Evolutionary conservation across 2,329 filamentous ascomycete species (phyloP).

Genomic region (Trichoderma sp.): DNA sequence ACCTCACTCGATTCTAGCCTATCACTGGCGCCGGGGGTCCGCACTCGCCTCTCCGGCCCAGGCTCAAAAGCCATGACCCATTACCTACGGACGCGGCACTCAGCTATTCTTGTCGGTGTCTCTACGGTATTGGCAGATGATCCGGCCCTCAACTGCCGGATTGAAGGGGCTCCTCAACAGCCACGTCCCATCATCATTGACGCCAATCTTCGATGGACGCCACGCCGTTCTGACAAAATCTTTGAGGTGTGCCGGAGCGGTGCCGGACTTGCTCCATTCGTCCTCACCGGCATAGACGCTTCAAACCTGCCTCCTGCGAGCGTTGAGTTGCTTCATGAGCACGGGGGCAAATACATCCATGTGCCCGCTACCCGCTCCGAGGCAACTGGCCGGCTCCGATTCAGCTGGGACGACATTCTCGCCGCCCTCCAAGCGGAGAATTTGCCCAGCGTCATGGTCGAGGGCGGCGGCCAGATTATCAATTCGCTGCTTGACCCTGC

Average conservation of each 20-base stretch:
- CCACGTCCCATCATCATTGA: conserved; percentile 82
- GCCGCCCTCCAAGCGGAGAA: conserved; percentile 54
- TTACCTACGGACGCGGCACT: conserved; percentile 76
- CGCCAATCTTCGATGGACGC: conserved; percentile 69
- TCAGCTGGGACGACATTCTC: conserved; percentile 65
- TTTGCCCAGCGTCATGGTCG: conserved; percentile 81
- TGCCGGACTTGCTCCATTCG: conserved; percentile 68
- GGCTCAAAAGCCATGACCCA: conserved; percentile 91
- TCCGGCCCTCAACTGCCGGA: conserved; percentile 78
- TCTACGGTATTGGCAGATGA: conserved; percentile 83
- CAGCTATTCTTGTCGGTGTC: conserved; percentile 80
- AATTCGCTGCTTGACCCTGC: conserved; percentile 69
- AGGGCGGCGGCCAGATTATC: conserved; percentile 80
- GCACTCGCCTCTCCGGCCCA: conserved; percentile 77
- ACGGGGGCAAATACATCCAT: conserved; percentile 52
- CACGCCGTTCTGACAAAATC: conserved; percentile 59
- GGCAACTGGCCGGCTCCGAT: conserved; percentile 40
- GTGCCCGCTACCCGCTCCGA: conserved; percentile 36
- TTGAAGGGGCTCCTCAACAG: conserved; percentile 61
- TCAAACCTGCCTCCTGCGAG: conserved; percentile 45
- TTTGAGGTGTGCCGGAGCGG: conserved; percentile 61
- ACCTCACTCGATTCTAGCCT: conserved; percentile 82
- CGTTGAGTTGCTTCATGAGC: conserved; percentile 40
- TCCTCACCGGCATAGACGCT: conserved; percentile 53
- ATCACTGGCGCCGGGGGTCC: conserved; percentile 72